Evolutionary conservation across 345 rosid genomes (phyloP).

Genomic region (Gynandropsis gynandra): DNA sequence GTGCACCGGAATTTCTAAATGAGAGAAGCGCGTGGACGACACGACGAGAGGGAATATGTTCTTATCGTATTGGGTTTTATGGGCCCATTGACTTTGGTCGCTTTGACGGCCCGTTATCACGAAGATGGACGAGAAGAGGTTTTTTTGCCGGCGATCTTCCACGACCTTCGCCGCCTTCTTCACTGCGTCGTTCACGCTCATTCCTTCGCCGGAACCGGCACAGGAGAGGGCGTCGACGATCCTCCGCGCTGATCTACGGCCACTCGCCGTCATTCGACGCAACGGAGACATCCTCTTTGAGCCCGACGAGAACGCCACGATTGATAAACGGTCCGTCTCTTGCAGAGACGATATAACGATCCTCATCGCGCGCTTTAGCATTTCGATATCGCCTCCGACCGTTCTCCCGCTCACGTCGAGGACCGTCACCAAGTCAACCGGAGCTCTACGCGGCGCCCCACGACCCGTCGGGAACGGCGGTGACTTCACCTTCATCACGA

Average conservation of each 20-base stretch:
- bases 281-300: constrained; percentile 70
- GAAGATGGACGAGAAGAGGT: constrained; percentile 48
- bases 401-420: constrained; percentile 58
- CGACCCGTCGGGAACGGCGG: constrained; percentile 31
- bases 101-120: constrained; percentile 49
- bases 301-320: constrained; percentile 60
- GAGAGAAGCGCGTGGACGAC: constrained; percentile 52
- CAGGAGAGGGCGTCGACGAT: constrained; percentile 53
- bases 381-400: constrained; percentile 36
- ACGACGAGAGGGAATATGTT: too few species aligned
- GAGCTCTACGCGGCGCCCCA: constrained; percentile 34
- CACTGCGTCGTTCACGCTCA: constrained; percentile 64
- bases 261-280: constrained; percentile 60
- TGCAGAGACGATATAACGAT: constrained; percentile 46
- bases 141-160: constrained; percentile 75
- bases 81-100: constrained; percentile 23
- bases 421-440: constrained; percentile 67
- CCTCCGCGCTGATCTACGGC: constrained; percentile 60
- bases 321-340: constrained; percentile 69
- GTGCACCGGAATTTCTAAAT: constrained; percentile 48
- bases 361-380: constrained; percentile 60
- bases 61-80: too few species aligned
- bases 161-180: constrained; percentile 86
- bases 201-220: constrained; percentile 46
- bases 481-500: constrained; percentile 53